These are phyloP conservation scores for Tieghemostelium lacteum DNA, from an alignment of 78 protist species.

Conservation along the genomic window DNA sequence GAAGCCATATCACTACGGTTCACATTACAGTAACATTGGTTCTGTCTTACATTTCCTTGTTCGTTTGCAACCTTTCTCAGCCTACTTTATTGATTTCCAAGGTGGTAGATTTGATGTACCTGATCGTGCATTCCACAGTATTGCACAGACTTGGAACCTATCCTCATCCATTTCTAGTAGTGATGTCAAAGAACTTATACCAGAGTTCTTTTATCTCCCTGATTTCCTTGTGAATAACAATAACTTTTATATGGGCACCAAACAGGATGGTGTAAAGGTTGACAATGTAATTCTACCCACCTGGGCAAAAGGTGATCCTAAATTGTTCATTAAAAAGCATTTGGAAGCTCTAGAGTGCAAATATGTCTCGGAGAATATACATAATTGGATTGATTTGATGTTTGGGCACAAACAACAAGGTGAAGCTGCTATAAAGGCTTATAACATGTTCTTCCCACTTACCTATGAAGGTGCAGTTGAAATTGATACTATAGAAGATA, in stretches of 20 bases:
- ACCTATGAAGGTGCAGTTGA: slow-evolving; percentile 96
- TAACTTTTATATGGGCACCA: slow-evolving; percentile 87
- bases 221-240: slow-evolving; percentile 91
- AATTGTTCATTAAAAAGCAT: slow-evolving; percentile 69
- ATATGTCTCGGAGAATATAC: slow-evolving; percentile 91
- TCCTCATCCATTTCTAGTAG: slow-evolving; percentile 28
- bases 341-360: slow-evolving; percentile 93
- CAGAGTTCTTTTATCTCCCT: slow-evolving; percentile 95
- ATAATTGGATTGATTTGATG: slow-evolving; percentile 98
- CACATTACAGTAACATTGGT: slow-evolving; percentile 90
- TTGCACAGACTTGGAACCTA: slow-evolving; percentile 80
- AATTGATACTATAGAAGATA: slow-evolving; percentile 84
- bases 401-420: slow-evolving; percentile 98
- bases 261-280: slow-evolving; percentile 86
- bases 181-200: slow-evolving; percentile 97
- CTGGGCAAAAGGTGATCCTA: slow-evolving; percentile 92
- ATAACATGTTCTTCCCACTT: slow-evolving; percentile 91
- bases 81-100: slow-evolving; percentile 85
- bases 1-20: slow-evolving; percentile 89
- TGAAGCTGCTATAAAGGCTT: slow-evolving; percentile 88
- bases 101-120: slow-evolving; percentile 94
- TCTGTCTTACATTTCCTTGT: slow-evolving; percentile 86
- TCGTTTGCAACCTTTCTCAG: slow-evolving; percentile 92
- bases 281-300: slow-evolving; percentile 94
- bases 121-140: slow-evolving; percentile 90